Evolutionary conservation across 192 early-diverging fungal genomes (phyloP), one percentile per base, ranked within the genome.

Genomic region (Mortierella antarctica): DNA sequence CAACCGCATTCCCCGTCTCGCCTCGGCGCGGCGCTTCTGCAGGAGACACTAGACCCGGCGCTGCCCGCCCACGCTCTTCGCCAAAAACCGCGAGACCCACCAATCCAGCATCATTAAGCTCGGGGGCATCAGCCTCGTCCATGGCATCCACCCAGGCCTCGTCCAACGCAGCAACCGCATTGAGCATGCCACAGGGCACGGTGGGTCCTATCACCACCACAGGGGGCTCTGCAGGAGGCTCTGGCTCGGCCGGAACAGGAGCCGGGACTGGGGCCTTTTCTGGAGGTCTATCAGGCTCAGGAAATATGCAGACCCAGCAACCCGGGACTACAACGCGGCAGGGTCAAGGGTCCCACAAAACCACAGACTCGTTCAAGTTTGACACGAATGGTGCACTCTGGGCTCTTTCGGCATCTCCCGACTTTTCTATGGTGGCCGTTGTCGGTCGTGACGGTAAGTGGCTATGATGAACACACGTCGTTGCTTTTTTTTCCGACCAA

Each of bases 361-460:
- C 4, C 18, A 31, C 64, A 0, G 55, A 63, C 15, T 57, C 65
- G 0, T 80, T 67, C 60, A 71, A 72, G 49, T 80, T 67, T 60
- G 77, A 80, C 20, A 80, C 77, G 15, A 76, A 66, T 47, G 86
- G 88, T 11, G 74, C 83, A 0, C 56, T 87, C 13, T 85, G 73
- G 66, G 91, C 93, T 8, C 73, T 95, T 7, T 80, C 87, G 5
- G 83, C 87, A 10, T 89, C 89, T 4, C 90, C 92, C 4, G 92
- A 93, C 67, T 80, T 79, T 59, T 86, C 86, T 18, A 71, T 69
- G 59, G 90, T 88, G 9, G 90, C 86, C 2, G 86, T 95, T 20
- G 92, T 88, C 6, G 93, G 92, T 41, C 85, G 91, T 57, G 91
- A 94, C 78, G 89, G 92, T 91, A 84, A 57, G 51, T 20, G 13